Conservation (phyloP, 306 rosid genomes). For the Prunus campanulata region DNA sequence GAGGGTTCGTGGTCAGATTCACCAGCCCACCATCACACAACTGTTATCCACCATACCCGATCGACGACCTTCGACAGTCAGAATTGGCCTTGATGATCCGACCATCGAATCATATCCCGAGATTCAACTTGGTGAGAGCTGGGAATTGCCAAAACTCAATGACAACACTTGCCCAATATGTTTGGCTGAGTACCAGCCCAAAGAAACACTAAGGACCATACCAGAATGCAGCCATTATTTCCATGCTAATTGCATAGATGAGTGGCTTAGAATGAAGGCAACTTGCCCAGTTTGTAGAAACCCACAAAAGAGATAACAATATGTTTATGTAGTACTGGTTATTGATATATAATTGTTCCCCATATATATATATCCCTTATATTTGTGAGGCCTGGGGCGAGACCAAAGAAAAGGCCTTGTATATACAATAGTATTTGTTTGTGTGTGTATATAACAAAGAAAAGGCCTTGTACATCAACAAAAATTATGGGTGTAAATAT, state of each 20-base stretch:
- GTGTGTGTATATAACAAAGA: no score
- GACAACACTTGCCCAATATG: slow-evolving; percentile 46
- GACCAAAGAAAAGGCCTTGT: no score
- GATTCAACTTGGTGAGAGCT: slow-evolving; percentile 31
- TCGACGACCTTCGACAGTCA: neutral
- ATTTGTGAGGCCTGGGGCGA: no score
- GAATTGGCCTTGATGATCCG: slow-evolving; percentile 39
- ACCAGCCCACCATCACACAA: no score
- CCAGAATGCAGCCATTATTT: slow-evolving; percentile 47
- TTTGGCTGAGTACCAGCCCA: slow-evolving; percentile 38
- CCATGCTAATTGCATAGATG: slow-evolving; percentile 40
- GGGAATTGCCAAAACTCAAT: slow-evolving; percentile 23
- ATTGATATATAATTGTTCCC: no score
- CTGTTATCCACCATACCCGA: no score
- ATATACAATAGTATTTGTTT: no score
- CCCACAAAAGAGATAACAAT: neutral
- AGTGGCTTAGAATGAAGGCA: slow-evolving; percentile 46
- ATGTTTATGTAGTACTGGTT: no score
- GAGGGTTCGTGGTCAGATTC: no score
- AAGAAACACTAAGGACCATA: slow-evolving; percentile 38
- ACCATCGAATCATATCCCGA: slow-evolving; percentile 40
- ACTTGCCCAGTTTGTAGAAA: slow-evolving; percentile 51
- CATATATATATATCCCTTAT: no score
- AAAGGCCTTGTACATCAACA: no score
- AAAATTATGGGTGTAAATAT: no score